Base-by-base conservation (phyloP, 352 stramenopile species). In the Globisporangium cederbergense region DNA sequence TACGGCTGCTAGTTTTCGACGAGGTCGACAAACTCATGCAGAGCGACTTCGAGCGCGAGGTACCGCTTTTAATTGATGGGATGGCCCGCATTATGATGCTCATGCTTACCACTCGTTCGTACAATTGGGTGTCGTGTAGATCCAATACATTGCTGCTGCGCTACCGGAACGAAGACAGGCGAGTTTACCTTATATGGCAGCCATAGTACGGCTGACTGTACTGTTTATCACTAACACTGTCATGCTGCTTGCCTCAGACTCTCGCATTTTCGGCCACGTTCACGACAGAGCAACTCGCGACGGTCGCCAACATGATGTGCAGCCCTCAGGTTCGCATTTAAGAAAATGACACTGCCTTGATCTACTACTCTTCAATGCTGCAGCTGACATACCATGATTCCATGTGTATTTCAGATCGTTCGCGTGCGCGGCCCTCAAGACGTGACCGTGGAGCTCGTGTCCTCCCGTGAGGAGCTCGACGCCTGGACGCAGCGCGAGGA, bases 1-100 rank as follows among this genome's bases (percentile, higher is more conserved):
- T 93, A 62, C 75, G 81, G 18, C 59, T 94, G 50, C 58, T 94
- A 7, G 75, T 92, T 16, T 58, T 94, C n/a, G 86, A 94, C 45
- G 83, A 94, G 74, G 83, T 91, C 16, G 86, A 94, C 73, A 93
- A 93, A 58, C 71, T 94, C n/a, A 71, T 94, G 32, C 67, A 73
- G 46, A 54, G 61, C 22, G 82, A 92, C 45, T 93, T 91, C 45
- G 62, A 80, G n/a, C 62, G 74, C n/a, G 81, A 91, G 68, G 80
- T 91, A 64, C 42, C 36, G 6, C 25, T 28, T 28, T 28, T 28
- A 28, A 28, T 28, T 28, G 25, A 28, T 28, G 25, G 25, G 25
- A 28, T 28, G 25, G 25, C 36, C 5, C 8, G 8, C 36, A 18
- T 71, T 1, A 60, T 54, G 52, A 42, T 47, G n/a, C 14, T n/a